phyloP scores from a whole-genome alignment of 1,284 basidiomycete species.

The Cerrena zonata region DNA sequence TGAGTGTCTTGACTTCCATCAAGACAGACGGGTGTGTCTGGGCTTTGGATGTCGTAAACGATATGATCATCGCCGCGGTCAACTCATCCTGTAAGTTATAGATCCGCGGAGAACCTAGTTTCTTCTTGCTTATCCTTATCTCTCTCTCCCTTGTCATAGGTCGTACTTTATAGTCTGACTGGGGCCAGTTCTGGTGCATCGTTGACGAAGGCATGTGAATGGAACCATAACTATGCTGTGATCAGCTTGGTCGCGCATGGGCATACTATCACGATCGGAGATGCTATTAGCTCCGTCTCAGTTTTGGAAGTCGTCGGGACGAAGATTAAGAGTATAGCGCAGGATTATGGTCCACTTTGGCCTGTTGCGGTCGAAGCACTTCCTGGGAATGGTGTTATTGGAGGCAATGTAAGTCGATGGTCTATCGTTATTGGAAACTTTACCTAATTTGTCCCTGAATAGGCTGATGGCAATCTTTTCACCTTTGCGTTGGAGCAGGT shows the following conservation, averaged over 20 bases:
- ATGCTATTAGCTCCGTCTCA: constrained; percentile 79
- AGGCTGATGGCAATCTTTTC: constrained; percentile 75
- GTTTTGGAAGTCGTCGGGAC: constrained; percentile 49
- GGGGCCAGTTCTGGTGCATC: constrained; percentile 4
- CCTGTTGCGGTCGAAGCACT: constrained; percentile 57
- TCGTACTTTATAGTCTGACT: constrained; percentile 35
- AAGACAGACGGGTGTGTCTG: constrained; percentile 59
- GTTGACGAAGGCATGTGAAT: constrained; percentile 32
- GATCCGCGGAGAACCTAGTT: no score
- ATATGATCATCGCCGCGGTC: constrained; percentile 60
- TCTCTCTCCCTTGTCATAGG: constrained; percentile 25
- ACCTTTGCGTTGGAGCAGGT: constrained; percentile 52
- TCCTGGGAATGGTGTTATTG: constrained; percentile 56
- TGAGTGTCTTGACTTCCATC: constrained; percentile 21
- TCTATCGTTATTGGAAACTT: background rate
- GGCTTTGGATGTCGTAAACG: constrained; percentile 42
- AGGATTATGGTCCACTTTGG: constrained; percentile 75
- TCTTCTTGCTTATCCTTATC: no score
- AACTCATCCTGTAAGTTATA: no score
- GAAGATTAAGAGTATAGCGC: constrained; percentile 56
- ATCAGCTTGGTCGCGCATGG: constrained; percentile 51
- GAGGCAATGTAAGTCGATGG: constrained; percentile 66
- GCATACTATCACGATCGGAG: constrained; percentile 61
- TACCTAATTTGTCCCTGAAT: constrained; percentile 3
- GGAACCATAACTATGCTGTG: constrained; percentile 79